Conservation (phyloP, 2,329 filamentous ascomycete genomes). For the Aspergillus sp. region DNA sequence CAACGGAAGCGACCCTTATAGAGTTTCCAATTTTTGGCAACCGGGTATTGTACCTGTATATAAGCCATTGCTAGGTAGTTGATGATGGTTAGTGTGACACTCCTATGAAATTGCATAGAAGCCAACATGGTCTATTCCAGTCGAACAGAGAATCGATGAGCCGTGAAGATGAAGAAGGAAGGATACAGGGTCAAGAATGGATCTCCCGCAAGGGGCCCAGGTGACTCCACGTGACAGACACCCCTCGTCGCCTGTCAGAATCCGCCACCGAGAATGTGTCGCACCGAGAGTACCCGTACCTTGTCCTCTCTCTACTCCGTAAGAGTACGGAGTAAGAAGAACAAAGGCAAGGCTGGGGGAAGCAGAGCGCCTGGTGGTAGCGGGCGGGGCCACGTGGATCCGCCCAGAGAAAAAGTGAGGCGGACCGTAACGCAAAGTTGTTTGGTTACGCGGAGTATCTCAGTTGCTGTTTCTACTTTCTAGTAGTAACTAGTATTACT, state of each 20-base stretch:
- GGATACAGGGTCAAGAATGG: not conserved
- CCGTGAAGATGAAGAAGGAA: too few relatives aligned
- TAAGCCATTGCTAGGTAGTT: too few relatives aligned
- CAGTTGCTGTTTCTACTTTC: too few relatives aligned
- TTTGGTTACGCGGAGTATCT: not conserved
- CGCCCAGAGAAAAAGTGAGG: slow-evolving; percentile 24
- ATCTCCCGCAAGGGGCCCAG: not conserved
- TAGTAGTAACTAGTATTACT: too few relatives aligned
- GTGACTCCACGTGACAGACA: not conserved
- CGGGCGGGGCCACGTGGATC: slow-evolving; percentile 31
- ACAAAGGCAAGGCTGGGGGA: not conserved
- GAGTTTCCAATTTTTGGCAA: not conserved
- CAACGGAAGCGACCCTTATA: not conserved
- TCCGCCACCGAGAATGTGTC: not conserved
- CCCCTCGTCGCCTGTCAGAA: not conserved
- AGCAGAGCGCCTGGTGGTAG: not conserved
- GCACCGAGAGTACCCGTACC: too few relatives aligned
- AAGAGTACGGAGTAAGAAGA: too few relatives aligned
- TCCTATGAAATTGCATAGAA: too few relatives aligned
- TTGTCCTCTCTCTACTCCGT: too few relatives aligned
- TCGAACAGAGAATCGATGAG: too few relatives aligned
- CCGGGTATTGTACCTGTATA: too few relatives aligned
- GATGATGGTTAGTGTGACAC: too few relatives aligned
- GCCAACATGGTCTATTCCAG: too few relatives aligned
- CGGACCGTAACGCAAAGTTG: slow-evolving; percentile 11